A percentile compares a stretch with the other conserved stretches of the same genome.
phyloP scores from a whole-genome alignment of 1,284 basidiomycete species.

The Trametes versicolor region DNA sequence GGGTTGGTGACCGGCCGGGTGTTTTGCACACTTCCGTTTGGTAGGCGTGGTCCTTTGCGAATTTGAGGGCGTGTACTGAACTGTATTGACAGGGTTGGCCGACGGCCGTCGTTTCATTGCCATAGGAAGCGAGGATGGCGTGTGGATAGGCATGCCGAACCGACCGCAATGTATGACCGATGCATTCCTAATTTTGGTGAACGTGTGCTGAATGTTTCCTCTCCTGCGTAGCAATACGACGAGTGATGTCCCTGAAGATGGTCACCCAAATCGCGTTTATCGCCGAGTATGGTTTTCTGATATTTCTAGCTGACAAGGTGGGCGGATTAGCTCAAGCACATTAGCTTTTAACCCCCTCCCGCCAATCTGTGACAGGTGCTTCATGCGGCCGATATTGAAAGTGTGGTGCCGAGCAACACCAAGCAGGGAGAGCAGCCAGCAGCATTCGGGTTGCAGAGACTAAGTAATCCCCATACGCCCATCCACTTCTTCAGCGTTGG shows the following conservation, averaged over 20 bases:
- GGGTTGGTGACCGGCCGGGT: conserved; percentile 87
- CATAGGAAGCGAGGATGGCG: conserved; percentile 93
- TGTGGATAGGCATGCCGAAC: conserved; percentile 94
- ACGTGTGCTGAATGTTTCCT: neutral
- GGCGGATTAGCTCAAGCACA: conserved; percentile 22
- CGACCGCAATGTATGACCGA: conserved; percentile 76
- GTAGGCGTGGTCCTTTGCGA: conserved; percentile 56
- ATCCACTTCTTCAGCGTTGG: conserved; percentile 96
- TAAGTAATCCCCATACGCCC: conserved; percentile 83
- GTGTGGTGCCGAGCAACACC: conserved; percentile 20
- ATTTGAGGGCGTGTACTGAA: neutral
- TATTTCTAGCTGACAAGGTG: conserved; percentile 93
- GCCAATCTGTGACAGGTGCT: conserved; percentile 1
- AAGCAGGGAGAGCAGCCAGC: neutral
- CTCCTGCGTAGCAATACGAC: conserved; percentile 72
- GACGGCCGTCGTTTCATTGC: conserved; percentile 90
- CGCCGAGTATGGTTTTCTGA: conserved; percentile 93
- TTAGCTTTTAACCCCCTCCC: neutral
- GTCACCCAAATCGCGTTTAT: conserved; percentile 95
- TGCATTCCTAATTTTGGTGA: neutral
- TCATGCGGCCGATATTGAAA: conserved; percentile 28
- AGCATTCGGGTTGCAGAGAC: conserved; percentile 71
- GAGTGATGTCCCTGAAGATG: conserved; percentile 84
- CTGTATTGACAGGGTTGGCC: conserved; percentile 64
- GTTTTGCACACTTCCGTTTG: conserved; percentile 92